Evolutionary conservation across 129 eudicot genomes (phyloP), one percentile per base, ranked within the genome.

Genomic region (Helichrysum umbraculigerum): DNA sequence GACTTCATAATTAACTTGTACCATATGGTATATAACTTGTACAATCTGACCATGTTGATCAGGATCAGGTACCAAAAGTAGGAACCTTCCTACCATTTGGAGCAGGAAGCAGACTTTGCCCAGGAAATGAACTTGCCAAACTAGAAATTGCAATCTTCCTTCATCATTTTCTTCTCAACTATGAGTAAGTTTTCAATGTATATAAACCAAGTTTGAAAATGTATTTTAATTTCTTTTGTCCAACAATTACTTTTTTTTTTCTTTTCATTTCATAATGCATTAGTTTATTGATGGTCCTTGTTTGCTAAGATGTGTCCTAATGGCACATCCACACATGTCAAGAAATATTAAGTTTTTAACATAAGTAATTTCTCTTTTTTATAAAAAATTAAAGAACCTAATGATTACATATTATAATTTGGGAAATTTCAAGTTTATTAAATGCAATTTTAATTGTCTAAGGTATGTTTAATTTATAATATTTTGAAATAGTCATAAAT

Each of bases 61-160:
- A 93, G 98, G 84, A 69, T 14, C 61, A 81, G 60, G 83, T 79
- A 69, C 93, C 97, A 7, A 91, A 81, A 39, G 91, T 88, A 0
- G 97, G 98, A 59, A 71, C 90, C 14, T 94, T 88, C 73, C 83
- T 91, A 50, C 98, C 98, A 8, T 94, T 94, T 77, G 97, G 98
- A 47, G 96, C 79, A 44, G 98, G 98, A 77, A 85, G 83, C 57
- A 84, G 98, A 72, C 67, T 94, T 79, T 94, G 98, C 77, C 98
- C 98, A 0, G 98, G 98, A 76, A 90, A 90, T 75, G 97, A 93
- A 35, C 96, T 93, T 37, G 98, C 98, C n/a, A 94, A 87, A 87
- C 88, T 94, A 7, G 98, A 94, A 79, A 84, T 91, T 42, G 20
- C 95, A 2, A 86, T 91, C 58, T 94, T 94, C 50, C 93, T 94